Evolutionary conservation across 2,329 filamentous ascomycete species (phyloP).

Genomic region (Botryotinia convoluta): DNA sequence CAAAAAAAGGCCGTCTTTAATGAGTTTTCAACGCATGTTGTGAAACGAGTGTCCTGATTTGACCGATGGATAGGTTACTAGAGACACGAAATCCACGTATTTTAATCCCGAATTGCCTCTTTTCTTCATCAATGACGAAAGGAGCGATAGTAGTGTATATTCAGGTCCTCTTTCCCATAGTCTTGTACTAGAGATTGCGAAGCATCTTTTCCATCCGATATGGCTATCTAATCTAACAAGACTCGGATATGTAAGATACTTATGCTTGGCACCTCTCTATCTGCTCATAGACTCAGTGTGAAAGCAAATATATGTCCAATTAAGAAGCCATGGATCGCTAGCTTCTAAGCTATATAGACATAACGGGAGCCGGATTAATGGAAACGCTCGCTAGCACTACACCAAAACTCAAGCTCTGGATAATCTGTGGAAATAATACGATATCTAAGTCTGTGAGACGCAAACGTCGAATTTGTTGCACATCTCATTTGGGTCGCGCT

Average conservation of each 20-base stretch:
- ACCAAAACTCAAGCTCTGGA: neutral
- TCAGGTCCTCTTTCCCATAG: neutral
- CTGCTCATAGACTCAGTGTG: neutral
- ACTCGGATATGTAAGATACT: neutral
- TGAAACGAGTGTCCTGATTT: neutral
- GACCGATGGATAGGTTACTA: neutral
- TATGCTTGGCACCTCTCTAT: neutral
- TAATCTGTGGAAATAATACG: neutral
- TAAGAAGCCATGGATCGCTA: neutral
- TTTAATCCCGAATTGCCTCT: too few relatives aligned
- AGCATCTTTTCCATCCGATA: neutral
- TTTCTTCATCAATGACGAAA: too few relatives aligned
- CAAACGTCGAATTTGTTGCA: neutral
- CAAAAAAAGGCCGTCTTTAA: neutral
- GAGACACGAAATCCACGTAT: too few relatives aligned
- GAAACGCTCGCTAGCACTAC: neutral
- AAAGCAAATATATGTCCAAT: rapidly evolving
- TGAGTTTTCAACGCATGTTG: neutral
- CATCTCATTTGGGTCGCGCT: neutral
- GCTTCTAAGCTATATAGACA: neutral
- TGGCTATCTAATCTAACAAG: neutral
- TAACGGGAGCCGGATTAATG: too few relatives aligned
- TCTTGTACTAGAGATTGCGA: neutral
- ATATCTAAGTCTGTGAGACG: too few relatives aligned
- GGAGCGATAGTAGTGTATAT: neutral